A percentile compares a stretch with the other conserved stretches of the same genome.
phyloP scores from a whole-genome alignment of 1,139 yeast genomes.

The Diutina siamensis region DNA sequence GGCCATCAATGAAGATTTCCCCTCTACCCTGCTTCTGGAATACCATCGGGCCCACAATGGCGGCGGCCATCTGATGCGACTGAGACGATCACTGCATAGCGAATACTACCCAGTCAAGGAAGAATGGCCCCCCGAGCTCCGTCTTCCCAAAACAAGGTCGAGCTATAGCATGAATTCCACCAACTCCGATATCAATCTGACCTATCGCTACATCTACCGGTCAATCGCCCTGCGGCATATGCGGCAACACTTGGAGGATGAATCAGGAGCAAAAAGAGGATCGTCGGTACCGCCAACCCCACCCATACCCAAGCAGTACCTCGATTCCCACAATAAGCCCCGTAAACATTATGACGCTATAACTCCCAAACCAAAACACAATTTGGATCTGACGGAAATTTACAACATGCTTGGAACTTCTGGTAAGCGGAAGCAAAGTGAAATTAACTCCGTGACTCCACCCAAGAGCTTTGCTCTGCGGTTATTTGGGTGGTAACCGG shows the following conservation, averaged over 20 bases:
- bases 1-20: constrained; percentile 16
- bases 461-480: constrained; percentile 1
- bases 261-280: neutral
- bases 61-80: constrained; percentile 11
- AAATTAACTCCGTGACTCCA: neutral
- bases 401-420: constrained; percentile 3
- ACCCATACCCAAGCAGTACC: neutral
- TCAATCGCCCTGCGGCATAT: constrained; percentile 27
- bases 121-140: constrained; percentile 30
- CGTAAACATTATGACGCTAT: neutral
- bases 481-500: constrained; percentile 1
- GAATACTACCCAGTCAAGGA: constrained; percentile 30
- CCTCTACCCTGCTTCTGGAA: constrained; percentile 26
- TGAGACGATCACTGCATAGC: constrained; percentile 30
- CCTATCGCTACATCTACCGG: constrained; percentile 25
- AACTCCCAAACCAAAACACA: neutral
- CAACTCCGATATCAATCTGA: constrained; percentile 8
- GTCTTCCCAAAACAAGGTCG: constrained; percentile 17
- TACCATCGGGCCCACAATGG: constrained; percentile 20
- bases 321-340: neutral
- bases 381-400: neutral
- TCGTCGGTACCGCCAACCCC: constrained; percentile 2
- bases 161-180: constrained; percentile 16
- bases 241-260: neutral
- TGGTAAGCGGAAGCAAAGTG: neutral